Conservation (phyloP, 2,329 filamentous ascomycete genomes). For the Metarhizium humberi region DNA sequence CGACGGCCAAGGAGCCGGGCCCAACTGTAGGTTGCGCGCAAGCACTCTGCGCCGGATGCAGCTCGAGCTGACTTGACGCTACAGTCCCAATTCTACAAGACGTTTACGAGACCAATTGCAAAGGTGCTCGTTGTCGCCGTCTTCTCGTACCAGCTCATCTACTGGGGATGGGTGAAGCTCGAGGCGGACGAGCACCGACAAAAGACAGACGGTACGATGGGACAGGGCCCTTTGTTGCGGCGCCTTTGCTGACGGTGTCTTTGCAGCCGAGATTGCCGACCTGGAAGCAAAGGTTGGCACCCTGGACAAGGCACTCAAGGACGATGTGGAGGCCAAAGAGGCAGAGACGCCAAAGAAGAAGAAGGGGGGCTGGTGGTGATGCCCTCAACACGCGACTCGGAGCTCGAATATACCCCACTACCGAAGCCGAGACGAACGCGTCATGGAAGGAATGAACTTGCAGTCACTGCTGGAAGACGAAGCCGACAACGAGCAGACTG, state of each 20-base stretch:
- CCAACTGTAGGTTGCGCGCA: constrained; percentile 13
- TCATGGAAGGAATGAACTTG: neutral
- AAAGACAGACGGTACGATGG: constrained; percentile 43
- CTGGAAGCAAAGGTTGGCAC: constrained; percentile 29
- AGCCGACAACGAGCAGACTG: neutral
- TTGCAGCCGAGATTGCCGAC: constrained; percentile 21
- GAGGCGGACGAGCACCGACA: constrained; percentile 60
- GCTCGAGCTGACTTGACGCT: no score
- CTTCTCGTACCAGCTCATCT: constrained; percentile 69
- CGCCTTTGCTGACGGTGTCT: neutral
- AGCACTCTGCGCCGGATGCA: no score
- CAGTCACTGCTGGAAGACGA: neutral
- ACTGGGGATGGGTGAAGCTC: constrained; percentile 66
- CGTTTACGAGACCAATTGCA: constrained; percentile 61
- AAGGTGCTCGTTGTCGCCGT: constrained; percentile 69
- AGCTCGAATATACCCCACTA: neutral
- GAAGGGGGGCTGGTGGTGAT: constrained; percentile 11
- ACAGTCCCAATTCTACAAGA: constrained; percentile 62
- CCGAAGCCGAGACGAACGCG: neutral
- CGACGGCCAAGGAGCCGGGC: constrained; percentile 16
- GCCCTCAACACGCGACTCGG: neutral
- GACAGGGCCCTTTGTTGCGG: neutral
- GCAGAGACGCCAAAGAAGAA: constrained; percentile 9
- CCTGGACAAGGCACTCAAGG: constrained; percentile 16
- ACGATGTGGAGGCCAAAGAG: neutral